Percentiles rank a stretch among this genome's conserved stretches.
Evolutionary conservation across 305 asterid genomes (phyloP).

Genomic region (Fraxinus paxiana): DNA sequence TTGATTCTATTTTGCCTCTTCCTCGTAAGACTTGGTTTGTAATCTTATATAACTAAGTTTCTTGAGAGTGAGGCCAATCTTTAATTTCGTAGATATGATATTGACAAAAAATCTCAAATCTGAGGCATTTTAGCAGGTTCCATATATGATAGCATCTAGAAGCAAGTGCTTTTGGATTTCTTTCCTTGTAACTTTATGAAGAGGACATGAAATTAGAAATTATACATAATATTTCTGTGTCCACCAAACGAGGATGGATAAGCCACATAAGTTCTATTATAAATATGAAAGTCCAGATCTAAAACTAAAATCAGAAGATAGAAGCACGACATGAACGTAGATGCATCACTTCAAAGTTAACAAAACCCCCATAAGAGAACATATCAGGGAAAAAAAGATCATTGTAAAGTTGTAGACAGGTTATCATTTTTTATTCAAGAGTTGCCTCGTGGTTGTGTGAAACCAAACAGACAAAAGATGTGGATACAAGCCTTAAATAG

Average conservation of each 20-base stretch:
- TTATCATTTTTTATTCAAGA: neutral
- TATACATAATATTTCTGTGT: neutral
- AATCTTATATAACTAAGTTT: neutral
- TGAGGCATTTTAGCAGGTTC: neutral
- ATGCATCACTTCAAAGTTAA: neutral
- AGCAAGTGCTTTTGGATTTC: neutral
- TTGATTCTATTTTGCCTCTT: neutral
- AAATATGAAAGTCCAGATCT: neutral
- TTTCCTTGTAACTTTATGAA: neutral
- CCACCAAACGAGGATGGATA: neutral
- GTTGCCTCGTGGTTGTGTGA: neutral
- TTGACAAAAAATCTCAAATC: neutral
- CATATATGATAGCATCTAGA: neutral
- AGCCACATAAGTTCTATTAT: neutral
- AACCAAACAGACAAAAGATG: neutral
- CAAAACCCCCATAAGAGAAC: conserved; percentile 6
- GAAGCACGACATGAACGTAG: neutral
- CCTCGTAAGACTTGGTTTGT: neutral
- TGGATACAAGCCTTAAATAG: neutral
- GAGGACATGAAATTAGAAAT: neutral
- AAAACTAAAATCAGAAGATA: neutral
- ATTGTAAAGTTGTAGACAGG: neutral
- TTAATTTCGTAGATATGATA: neutral
- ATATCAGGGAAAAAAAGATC: neutral
- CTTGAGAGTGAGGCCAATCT: neutral